These are phyloP conservation scores for Boletus calvinii DNA, from an alignment of 1,284 basidiomycete genomes.

Conservation along the genomic window DNA sequence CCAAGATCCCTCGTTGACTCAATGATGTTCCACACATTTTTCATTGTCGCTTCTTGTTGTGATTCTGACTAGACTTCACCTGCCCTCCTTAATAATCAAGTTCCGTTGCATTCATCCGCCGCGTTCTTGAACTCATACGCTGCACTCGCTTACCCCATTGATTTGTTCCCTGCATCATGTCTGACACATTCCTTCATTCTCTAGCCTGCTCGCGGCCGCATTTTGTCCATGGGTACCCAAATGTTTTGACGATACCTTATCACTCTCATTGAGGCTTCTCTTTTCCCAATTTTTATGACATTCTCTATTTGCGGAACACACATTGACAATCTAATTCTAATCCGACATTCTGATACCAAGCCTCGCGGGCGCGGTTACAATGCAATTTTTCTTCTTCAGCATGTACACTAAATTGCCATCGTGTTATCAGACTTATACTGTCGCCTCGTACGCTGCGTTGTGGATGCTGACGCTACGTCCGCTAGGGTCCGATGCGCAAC, in stretches of 20 bases:
- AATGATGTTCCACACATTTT: conserved; percentile 35
- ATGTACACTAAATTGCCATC: conserved; percentile 22
- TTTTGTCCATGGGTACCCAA: conserved; percentile 29
- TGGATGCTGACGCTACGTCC: conserved; percentile 96
- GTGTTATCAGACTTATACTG: conserved; percentile 13
- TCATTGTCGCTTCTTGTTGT: conserved; percentile 17
- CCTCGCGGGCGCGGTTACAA: conserved; percentile 24
- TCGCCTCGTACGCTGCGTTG: conserved; percentile 77
- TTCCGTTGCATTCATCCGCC: conserved; percentile 22
- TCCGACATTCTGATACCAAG: conserved; percentile 30
- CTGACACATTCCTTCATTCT: conserved; percentile 33
- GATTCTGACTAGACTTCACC: conserved; percentile 24
- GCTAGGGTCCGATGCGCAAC: conserved; percentile 91
- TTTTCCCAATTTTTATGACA: conserved; percentile 31
- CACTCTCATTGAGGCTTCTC: conserved; percentile 33
- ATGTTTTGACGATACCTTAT: conserved; percentile 36
- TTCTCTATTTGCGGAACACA: conserved; percentile 38
- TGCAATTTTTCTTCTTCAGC: conserved; percentile 12
- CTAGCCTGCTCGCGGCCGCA: conserved; percentile 22
- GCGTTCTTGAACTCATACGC: conserved; percentile 26
- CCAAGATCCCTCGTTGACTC: conserved; percentile 65
- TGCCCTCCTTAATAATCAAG: conserved; percentile 25
- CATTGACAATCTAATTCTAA: conserved; percentile 35
- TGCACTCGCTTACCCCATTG: conserved; percentile 26
- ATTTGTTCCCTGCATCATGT: conserved; percentile 29